Evolutionary conservation across 352 stramenopile genomes (phyloP), one percentile per base, ranked within the genome.

Genomic region (Thraustochytrium striatum): DNA sequence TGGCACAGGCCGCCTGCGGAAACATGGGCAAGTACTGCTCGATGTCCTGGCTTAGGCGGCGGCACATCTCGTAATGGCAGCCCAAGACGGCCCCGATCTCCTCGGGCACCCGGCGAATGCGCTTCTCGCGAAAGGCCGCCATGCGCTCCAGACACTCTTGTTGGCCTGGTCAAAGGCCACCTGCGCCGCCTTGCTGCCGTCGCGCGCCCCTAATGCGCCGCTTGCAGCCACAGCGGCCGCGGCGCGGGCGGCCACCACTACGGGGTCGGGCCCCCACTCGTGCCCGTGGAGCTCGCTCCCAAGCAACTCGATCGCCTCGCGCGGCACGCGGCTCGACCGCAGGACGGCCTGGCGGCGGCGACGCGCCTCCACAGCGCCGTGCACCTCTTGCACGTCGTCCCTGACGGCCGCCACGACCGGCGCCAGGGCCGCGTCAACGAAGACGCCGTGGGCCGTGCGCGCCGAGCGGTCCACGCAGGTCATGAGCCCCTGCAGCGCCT

Each of bases 401-500:
- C 19, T n/a, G 21, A 61, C 11, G 41, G 39, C 68, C 52, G 58
- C 65, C 52, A 75, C 39, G 16, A 72, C 8, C 5, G 65, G 65
- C 25, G 28, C n/a, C 25, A 75, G 50, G 7, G 65, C 65, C 2
- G 41, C 65, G 16, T 35, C n/a, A 0, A 75, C 44, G 30, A 75
- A 75, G 43, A 75, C 65, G 50, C 5, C 43, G 36, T 75, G 65
- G 0, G 39, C 65, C 3, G 65, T 39, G 3, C 32, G 8, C 19
- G 44, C 8, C 21, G 61, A 39, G 11, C 30, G 13, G 8, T 75
- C 65, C 3, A 38, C 50, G 65, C 41, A 30, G 32, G 32, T 50
- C 65, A 75, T 75, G 41, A 75, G 43, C n/a, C 9, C 35, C 50
- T 75, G 65, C 25, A 75, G 50, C 16, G 65, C 65, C 30, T 43